Evolutionary conservation across 176 grass and related monocot species (phyloP), one percentile per base, ranked within the genome.

Genomic region (Puccinellia tenuiflora): DNA sequence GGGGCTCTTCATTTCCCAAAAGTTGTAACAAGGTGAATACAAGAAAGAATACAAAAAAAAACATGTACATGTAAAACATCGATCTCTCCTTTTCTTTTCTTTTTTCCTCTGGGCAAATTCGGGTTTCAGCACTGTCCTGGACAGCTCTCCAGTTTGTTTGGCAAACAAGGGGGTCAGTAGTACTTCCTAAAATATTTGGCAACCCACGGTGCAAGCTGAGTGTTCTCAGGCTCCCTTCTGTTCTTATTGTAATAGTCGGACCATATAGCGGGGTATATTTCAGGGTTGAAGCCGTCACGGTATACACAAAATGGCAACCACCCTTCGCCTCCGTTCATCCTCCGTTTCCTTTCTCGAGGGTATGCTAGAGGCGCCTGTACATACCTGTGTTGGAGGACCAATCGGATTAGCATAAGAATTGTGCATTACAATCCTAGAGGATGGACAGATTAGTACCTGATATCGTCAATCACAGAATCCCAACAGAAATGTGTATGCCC

Each of bases 281-380:
- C 88, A 71, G 87, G 84, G 17, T 81, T 90, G 77, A 93, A 91
- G 79, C 87, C 96, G 1, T 98, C 88, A 46, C 90, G 75, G 68
- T 94, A 98, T 71, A 98, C 75, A 74, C 96, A 98, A 67, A 98
- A 98, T 25, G 96, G 96, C 38, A 98, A 55, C 96, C 90, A 98
- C 7, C 92, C 85, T 73, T 88, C 87, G 5, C 88, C 90, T 3
- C 90, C 76, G 5, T 90, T 95, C 85, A 95, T 90, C 76, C 90
- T 84, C 34, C 95, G 88, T 5, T 91, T 85, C 54, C 95, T 93
- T 79, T 98, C 95, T 38, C 90, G 86, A 7, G 95, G 95, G 81
- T 98, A 98, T 34, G 92, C 95, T 53, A 98, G 77, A 86, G 90
- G 92, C 13, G 90, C 92, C 81, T 98, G 92, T 37, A 95, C 85